phyloP scores from a whole-genome alignment of 345 rosid genomes.

The Aethionema arabicum region DNA sequence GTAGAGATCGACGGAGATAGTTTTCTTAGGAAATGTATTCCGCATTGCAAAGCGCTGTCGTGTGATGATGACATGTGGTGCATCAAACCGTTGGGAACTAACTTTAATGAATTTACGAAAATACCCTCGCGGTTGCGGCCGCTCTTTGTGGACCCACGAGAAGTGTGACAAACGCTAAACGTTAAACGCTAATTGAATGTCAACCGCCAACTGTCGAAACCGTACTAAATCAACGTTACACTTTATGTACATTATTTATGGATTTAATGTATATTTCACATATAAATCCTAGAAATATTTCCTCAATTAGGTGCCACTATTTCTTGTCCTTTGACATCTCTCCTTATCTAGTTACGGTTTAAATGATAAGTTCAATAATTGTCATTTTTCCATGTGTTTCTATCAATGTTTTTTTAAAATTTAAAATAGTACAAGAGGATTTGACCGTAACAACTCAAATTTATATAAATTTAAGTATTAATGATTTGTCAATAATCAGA shows the following conservation, averaged over 20 bases:
- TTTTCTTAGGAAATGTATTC: slow-evolving; percentile 45
- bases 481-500: no score
- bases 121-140: slow-evolving; percentile 30
- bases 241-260: not conserved
- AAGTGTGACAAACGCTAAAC: slow-evolving; percentile 40
- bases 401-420: not conserved
- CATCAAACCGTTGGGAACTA: slow-evolving; percentile 56
- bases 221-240: slow-evolving; percentile 13
- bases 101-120: slow-evolving; percentile 34
- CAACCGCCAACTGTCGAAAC: slow-evolving; percentile 21
- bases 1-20: slow-evolving; percentile 57
- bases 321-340: slow-evolving; percentile 29
- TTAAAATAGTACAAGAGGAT: not conserved
- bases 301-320: slow-evolving; percentile 71
- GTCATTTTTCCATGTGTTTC: slow-evolving; percentile 16
- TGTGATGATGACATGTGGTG: slow-evolving; percentile 89
- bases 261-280: slow-evolving; percentile 17
- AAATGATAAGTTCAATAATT: not conserved
- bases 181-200: slow-evolving; percentile 12
- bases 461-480: no score
- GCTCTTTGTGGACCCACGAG: slow-evolving; percentile 90
- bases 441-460: not conserved
- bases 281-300: slow-evolving; percentile 51
- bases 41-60: slow-evolving; percentile 72
- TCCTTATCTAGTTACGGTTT: slow-evolving; percentile 20